Base-by-base conservation (phyloP, 129 eudicot genomes). In the Flaveria brownii region DNA sequence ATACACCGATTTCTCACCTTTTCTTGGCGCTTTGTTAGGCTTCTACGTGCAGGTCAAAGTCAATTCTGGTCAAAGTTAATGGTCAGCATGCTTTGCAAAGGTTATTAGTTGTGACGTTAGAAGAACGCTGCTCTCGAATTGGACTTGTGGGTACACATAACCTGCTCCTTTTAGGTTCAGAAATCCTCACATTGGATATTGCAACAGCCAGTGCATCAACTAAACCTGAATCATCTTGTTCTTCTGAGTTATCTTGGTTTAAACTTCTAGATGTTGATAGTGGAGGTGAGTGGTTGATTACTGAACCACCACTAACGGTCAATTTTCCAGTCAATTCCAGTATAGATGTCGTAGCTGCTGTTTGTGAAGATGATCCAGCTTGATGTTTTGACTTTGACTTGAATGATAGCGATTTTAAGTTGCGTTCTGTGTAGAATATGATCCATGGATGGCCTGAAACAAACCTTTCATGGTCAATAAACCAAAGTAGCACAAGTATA, bases 401-500 rank as follows among this genome's bases (percentile, higher is more conserved):
- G 80, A 83, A 69, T 12, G 88, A 82, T 18, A 84, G 74, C 6
- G 91, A 82, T 76, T 65, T 84, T 73, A 87, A 77, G 7, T 80
- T 84, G 56, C 88, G 93, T 50, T 92, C 96, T 2, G 97, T 87
- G 88, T 92, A 87, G 75, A 92, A 92, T 68, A 90, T 61, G 74
- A 93, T 90, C 92, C 96, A 93, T 60, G 98, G 97, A 90, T 93
- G 97, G 11, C 89, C 98, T 93, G 88, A 68, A 82, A 81, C 5
- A 82, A 33, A 36, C 14, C 20, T 16, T 36, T 8, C 20, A 70
- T 25, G 71, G 12, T 42, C 51, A 57, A 18, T 60, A 22, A 69
- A 65, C 33, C 45, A 3, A 42, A 68, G 43, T 68, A 70, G 6
- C 62, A 26, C 16, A 64, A 13, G 26, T 4, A 74, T 59, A 74